Percentiles rank a stretch among this genome's conserved stretches.
phyloP scores from a whole-genome alignment of 345 rosid genomes.

The Melaleuca alternifolia region DNA sequence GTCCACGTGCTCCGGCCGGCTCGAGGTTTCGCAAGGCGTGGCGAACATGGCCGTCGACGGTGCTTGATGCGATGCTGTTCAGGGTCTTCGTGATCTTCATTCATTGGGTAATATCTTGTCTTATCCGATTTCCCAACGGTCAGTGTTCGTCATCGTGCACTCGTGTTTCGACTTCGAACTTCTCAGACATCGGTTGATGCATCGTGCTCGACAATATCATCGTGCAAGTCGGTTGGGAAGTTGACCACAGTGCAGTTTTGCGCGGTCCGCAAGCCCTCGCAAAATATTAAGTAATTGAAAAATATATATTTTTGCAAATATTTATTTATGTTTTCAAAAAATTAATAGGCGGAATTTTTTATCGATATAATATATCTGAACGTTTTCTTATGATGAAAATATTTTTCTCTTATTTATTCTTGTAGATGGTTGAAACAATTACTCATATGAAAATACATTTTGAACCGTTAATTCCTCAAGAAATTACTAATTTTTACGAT shows the following conservation, averaged over 20 bases:
- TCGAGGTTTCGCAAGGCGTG: background rate
- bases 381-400: background rate
- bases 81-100: background rate
- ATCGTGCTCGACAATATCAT: too few species aligned
- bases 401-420: too few species aligned
- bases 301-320: accelerated
- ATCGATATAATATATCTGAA: too few species aligned
- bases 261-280: background rate
- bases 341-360: too few species aligned
- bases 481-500: background rate
- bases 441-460: too few species aligned
- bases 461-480: too few species aligned
- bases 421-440: too few species aligned
- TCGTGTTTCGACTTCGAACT: too few species aligned
- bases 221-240: too few species aligned
- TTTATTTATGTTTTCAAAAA: too few species aligned
- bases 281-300: background rate
- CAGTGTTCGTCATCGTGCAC: background rate
- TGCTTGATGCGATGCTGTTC: background rate
- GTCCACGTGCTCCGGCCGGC: background rate
- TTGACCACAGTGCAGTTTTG: background rate
- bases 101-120: background rate
- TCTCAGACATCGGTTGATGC: too few species aligned
- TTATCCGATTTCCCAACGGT: background rate
- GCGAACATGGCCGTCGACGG: background rate